Conservation (phyloP, 2,329 filamentous ascomycete species). For the Hypoxylon rubiginosum region DNA sequence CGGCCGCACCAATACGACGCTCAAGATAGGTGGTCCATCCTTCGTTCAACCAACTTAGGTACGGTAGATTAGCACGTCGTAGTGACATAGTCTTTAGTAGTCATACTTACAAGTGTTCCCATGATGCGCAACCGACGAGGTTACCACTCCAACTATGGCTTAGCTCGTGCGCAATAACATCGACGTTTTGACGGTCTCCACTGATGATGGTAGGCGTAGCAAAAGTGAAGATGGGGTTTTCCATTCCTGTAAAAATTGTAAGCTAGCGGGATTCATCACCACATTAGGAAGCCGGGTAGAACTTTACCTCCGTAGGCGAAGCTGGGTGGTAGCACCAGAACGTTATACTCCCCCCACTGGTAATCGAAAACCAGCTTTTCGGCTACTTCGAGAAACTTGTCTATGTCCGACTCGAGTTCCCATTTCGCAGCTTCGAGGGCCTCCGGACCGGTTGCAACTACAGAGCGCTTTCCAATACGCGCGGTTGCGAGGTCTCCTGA, state of each 20-base stretch:
- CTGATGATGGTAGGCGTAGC: constrained; percentile 95
- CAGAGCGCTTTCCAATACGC: constrained; percentile 86
- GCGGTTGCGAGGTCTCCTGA: constrained; percentile 87
- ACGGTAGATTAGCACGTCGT: constrained; percentile 13
- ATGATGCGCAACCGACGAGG: constrained; percentile 80
- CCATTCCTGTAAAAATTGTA: constrained; percentile 73
- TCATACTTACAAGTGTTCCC: constrained; percentile 79
- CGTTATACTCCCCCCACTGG: constrained; percentile 95
- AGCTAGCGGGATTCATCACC: constrained; percentile 11
- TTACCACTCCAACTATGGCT: constrained; percentile 90
- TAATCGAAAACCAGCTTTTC: constrained; percentile 89
- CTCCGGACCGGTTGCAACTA: constrained; percentile 89
- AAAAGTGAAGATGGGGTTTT: constrained; percentile 95
- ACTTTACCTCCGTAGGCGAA: constrained; percentile 85
- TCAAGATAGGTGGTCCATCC: constrained; percentile 98
- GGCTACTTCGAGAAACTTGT: constrained; percentile 89
- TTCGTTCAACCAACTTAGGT: constrained; percentile 73
- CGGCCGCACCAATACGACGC: constrained; percentile 79
- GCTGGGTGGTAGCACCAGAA: constrained; percentile 87
- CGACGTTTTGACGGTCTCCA: constrained; percentile 90
- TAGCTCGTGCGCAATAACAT: constrained; percentile 87
- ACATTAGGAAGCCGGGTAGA: constrained; percentile 3
- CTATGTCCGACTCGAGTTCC: constrained; percentile 92
- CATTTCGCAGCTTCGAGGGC: constrained; percentile 86
- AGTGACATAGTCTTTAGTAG: background rate